Evolutionary conservation across 2,329 filamentous ascomycete species (phyloP).

Genomic region (Rutstroemia sp.): DNA sequence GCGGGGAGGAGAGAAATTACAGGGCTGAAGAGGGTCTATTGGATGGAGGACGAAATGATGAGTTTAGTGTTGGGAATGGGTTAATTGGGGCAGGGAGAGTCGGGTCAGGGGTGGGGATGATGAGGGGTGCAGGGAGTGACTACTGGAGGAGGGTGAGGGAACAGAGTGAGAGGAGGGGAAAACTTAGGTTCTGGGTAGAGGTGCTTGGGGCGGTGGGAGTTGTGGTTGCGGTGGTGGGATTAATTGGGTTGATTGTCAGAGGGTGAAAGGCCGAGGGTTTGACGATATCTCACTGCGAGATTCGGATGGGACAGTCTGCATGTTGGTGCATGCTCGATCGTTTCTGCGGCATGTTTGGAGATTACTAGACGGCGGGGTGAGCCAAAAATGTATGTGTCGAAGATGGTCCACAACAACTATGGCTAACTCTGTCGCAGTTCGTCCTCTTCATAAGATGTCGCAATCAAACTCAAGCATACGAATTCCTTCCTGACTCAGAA

Average conservation of each 20-base stretch:
- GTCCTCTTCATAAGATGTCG: too few species aligned
- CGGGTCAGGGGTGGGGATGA: background rate
- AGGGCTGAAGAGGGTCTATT: slow-evolving; percentile 3
- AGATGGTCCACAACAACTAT: too few species aligned
- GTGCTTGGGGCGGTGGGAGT: background rate
- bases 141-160: background rate
- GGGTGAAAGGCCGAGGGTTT: background rate
- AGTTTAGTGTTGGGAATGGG: background rate
- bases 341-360: too few species aligned
- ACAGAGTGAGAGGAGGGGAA: background rate
- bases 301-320: too few species aligned
- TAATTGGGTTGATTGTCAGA: background rate
- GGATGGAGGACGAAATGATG: background rate
- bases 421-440: too few species aligned
- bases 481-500: too few species aligned
- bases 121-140: background rate
- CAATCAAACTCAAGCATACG: too few species aligned
- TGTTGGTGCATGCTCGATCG: too few species aligned
- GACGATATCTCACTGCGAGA: too few species aligned
- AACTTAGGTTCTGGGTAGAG: background rate
- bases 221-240: background rate
- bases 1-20: background rate
- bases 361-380: too few species aligned
- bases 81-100: background rate
- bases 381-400: too few species aligned